Percentiles rank a stretch among this genome's conserved stretches.
Conservation (phyloP, 441 rosid genomes). For the Raphanus hybrid region DNA sequence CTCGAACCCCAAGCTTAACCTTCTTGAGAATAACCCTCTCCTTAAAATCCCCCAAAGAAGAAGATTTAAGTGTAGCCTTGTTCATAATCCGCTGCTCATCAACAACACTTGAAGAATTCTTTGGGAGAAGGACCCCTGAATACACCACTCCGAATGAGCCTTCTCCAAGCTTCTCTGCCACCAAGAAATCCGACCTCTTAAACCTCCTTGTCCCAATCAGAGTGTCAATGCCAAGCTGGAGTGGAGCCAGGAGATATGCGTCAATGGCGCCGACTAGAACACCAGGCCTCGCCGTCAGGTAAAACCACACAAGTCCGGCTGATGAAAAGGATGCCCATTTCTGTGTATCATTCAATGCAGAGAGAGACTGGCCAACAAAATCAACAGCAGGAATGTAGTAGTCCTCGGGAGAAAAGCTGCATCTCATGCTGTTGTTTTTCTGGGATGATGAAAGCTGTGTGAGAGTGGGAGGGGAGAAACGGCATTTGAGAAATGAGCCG, state of each 20-base stretch:
- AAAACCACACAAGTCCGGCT: slow-evolving; percentile 74
- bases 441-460: slow-evolving; percentile 40
- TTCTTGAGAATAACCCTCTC: slow-evolving; percentile 87
- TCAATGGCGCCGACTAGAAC: slow-evolving; percentile 93
- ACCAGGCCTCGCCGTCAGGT: slow-evolving; percentile 94
- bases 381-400: slow-evolving; percentile 42
- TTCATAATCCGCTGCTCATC: slow-evolving; percentile 48
- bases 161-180: slow-evolving; percentile 88
- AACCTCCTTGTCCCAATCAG: slow-evolving; percentile 74
- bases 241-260: slow-evolving; percentile 82
- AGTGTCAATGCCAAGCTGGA: slow-evolving; percentile 75
- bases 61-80: slow-evolving; percentile 54
- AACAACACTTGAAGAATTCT: slow-evolving; percentile 45
- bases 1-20: slow-evolving; percentile 84
- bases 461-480: slow-evolving; percentile 51
- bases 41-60: slow-evolving; percentile 48
- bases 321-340: slow-evolving; percentile 64
- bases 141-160: slow-evolving; percentile 95
- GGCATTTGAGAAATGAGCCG: slow-evolving; percentile 19
- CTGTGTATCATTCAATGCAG: slow-evolving; percentile 55
- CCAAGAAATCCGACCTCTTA: slow-evolving; percentile 71
- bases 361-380: slow-evolving; percentile 53
- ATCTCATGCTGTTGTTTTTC: slow-evolving; percentile 25
- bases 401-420: slow-evolving; percentile 41
- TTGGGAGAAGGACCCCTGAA: slow-evolving; percentile 77